Percentiles rank a stretch among this genome's conserved stretches.
Conservation (phyloP, 768 basidiomycete species). For the Cubamyces sp. region DNA sequence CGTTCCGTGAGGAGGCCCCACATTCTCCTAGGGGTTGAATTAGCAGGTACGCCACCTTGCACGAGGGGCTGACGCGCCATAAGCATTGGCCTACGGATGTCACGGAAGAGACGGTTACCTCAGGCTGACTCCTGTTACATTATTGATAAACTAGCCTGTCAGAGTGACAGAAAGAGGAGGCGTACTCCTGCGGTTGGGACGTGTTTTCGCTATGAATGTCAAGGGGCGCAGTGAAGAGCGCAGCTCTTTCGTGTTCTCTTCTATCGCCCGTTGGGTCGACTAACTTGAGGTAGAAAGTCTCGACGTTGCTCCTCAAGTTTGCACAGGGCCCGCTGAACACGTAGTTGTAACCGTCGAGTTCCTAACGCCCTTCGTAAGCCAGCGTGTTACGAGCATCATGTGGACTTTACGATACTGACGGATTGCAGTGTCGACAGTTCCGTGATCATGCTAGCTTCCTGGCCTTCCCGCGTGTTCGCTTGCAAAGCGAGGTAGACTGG, state of each 20-base stretch:
- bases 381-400: too few relatives aligned
- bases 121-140: neutral
- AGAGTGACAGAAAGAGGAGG: neutral
- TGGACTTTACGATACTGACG: neutral
- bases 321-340: neutral
- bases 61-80: neutral
- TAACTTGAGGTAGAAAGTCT: neutral
- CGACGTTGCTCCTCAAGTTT: neutral
- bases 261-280: too few relatives aligned
- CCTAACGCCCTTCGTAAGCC: neutral
- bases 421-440: neutral
- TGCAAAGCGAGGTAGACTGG: neutral
- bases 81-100: neutral
- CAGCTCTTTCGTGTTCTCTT: too few relatives aligned
- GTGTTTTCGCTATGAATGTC: too few relatives aligned
- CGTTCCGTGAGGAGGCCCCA: neutral
- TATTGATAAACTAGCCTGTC: neutral
- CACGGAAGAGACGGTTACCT: neutral
- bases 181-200: too few relatives aligned
- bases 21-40: neutral
- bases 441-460: neutral
- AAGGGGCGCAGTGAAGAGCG: too few relatives aligned
- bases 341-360: neutral
- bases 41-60: neutral
- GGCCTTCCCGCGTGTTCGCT: neutral